Base-by-base conservation (phyloP, 768 basidiomycete genomes). In the Suillus fuscotomentosus region DNA sequence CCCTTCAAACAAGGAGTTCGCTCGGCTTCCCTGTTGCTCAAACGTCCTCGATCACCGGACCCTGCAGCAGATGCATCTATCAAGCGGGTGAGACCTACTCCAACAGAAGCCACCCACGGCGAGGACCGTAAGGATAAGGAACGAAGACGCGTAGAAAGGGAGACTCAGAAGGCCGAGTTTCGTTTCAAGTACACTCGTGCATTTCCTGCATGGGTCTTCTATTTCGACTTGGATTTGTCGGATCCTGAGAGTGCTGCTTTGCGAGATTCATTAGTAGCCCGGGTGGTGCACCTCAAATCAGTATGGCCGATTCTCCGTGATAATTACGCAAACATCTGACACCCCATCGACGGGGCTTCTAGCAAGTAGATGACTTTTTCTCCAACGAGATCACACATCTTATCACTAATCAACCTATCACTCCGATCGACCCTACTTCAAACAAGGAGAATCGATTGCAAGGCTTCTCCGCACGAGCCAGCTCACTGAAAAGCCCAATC, bases 351-450 rank as follows among this genome's bases (percentile, higher is more conserved):
- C 17, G 48, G 57, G 27, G 51, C 60, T 22, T 64, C 42, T 71
- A 99, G 97, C 82, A 81, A 63, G 85, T 94, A 63, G 94, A 97
- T 59, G 85, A 88, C 66, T 97, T 97, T 82, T 96, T 98, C 76
- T 93, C 91, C 38, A 87, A 83, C 56, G 83, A 87, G 56, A 86
- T 97, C 31, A 95, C 95, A 0, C 97, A 99, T 78, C 83, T 98
- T 67, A 88, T 97, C 72, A 92, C 91, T 61, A 84, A 90, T 70
- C 81, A 82, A 62, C 73, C 79, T 41, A 66, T 76, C 60, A 76
- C 81, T 8, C 61, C 67, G 34, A 77, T 80, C 22, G 77, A 76
- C 65, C 72, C 62, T 66, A 63, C 65, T 63, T 76, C 78, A 6
- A 86, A 90, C 73, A 92, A 92, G 74, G 91, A 92, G 75, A 92